These are phyloP conservation scores for Halophytophthora batemanensis DNA, from an alignment of 352 stramenopile genomes.

Conservation along the genomic window DNA sequence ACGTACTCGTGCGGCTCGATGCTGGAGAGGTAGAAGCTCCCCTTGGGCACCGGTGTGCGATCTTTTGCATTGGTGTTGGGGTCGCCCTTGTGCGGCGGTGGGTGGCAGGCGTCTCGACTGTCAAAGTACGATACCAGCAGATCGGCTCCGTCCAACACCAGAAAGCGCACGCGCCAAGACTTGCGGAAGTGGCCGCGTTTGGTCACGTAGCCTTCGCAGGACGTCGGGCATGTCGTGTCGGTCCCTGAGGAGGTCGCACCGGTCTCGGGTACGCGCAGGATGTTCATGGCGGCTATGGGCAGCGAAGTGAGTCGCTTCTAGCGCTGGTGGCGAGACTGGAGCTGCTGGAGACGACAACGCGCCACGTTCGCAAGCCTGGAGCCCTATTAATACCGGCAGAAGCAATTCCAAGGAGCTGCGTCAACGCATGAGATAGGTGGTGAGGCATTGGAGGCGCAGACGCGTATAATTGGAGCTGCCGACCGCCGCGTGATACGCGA, in stretches of 20 bases:
- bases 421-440: too few relatives aligned
- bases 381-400: too few relatives aligned
- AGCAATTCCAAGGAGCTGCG: too few relatives aligned
- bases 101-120: constrained; percentile 54
- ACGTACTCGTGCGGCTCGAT: constrained; percentile 80
- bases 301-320: not conserved
- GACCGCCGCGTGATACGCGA: not conserved
- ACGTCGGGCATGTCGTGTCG: constrained; percentile 58
- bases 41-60: constrained; percentile 34
- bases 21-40: constrained; percentile 72
- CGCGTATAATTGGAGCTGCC: constrained; percentile 23
- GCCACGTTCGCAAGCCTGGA: too few relatives aligned
- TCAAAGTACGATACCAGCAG: constrained; percentile 75
- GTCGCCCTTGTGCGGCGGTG: constrained; percentile 10
- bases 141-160: constrained; percentile 69
- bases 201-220: constrained; percentile 83
- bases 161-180: constrained; percentile 78
- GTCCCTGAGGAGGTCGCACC: constrained; percentile 10
- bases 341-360: not conserved
- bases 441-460: not conserved
- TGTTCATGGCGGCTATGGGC: constrained; percentile 39
- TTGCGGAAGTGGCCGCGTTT: constrained; percentile 85
- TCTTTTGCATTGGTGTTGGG: not conserved
- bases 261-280: constrained; percentile 43
- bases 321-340: not conserved